Conservation (phyloP, 2,329 filamentous ascomycete species). For the Apiospora hydei region DNA sequence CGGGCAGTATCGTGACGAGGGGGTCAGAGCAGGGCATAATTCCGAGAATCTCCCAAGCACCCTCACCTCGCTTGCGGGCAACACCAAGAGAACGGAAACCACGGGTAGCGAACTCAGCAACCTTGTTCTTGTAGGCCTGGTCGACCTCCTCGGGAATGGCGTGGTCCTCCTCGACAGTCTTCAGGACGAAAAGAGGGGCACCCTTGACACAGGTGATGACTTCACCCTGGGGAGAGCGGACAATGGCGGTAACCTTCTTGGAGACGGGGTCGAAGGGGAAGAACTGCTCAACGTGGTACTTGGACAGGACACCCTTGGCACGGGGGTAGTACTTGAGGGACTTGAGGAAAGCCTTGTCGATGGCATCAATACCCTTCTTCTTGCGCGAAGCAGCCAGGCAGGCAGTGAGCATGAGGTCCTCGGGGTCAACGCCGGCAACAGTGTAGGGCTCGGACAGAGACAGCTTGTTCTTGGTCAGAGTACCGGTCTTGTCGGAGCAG, state of each 20-base stretch:
- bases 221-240: conserved; percentile 84
- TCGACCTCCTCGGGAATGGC: conserved; percentile 78
- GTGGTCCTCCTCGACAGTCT: conserved; percentile 87
- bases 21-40: conserved; percentile 96
- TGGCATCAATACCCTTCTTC: conserved; percentile 95
- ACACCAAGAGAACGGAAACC: conserved; percentile 95
- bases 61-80: conserved; percentile 84
- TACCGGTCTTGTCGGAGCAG: conserved; percentile 94
- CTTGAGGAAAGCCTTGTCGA: conserved; percentile 95
- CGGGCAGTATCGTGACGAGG: conserved; percentile 89
- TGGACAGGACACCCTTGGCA: conserved; percentile 80
- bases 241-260: conserved; percentile 88
- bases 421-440: conserved; percentile 80
- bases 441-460: conserved; percentile 86
- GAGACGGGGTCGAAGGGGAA: conserved; percentile 91
- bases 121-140: conserved; percentile 89
- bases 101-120: conserved; percentile 89
- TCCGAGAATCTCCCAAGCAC: conserved; percentile 88
- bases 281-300: conserved; percentile 87
- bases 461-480: conserved; percentile 92
- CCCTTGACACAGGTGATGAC: conserved; percentile 90
- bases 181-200: conserved; percentile 85
- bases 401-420: conserved; percentile 91
- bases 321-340: conserved; percentile 81
- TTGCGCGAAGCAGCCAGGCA: conserved; percentile 90